phyloP scores from a whole-genome alignment of 148 eudicot species.

The Silene conica region DNA sequence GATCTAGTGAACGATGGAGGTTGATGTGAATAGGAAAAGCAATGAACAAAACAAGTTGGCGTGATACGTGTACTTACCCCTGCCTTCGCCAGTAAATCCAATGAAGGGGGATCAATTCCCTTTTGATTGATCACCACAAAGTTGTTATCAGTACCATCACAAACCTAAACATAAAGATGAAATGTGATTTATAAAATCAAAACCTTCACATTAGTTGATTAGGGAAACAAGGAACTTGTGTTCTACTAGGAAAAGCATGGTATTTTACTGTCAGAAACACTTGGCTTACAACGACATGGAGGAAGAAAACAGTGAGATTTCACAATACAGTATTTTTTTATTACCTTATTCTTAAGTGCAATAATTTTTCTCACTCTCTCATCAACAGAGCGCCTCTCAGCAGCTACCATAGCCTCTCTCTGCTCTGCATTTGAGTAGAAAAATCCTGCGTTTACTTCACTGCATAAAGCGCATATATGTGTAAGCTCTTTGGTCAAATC shows the following conservation, averaged over 20 bases:
- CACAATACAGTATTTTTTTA: background rate
- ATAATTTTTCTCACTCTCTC: conserved; percentile 84
- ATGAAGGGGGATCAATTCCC: conserved; percentile 96
- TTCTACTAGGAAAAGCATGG: too few species aligned
- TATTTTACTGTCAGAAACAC: too few species aligned
- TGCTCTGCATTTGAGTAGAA: conserved; percentile 96
- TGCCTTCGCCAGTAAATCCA: conserved; percentile 91
- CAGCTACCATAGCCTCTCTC: conserved; percentile 98
- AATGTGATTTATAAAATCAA: background rate
- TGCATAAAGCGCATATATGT: conserved; percentile 28
- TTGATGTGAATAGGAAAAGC: background rate
- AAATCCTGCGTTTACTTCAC: conserved; percentile 98
- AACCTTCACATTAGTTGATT: background rate
- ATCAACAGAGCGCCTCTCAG: conserved; percentile 95
- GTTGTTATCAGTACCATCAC: conserved; percentile 61
- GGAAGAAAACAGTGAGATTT: background rate
- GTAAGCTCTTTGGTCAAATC: conserved; percentile 23
- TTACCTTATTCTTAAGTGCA: conserved; percentile 85
- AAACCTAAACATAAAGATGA: conserved; percentile 52
- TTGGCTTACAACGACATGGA: too few species aligned
- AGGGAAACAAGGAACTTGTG: too few species aligned
- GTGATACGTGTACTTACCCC: conserved; percentile 57
- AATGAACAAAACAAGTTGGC: background rate
- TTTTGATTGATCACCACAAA: conserved; percentile 91
- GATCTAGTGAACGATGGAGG: too few species aligned